These are phyloP conservation scores for Cyanidiococcus yangmingshanensis DNA, from an alignment of 23 red algal genomes.

Conservation along the genomic window DNA sequence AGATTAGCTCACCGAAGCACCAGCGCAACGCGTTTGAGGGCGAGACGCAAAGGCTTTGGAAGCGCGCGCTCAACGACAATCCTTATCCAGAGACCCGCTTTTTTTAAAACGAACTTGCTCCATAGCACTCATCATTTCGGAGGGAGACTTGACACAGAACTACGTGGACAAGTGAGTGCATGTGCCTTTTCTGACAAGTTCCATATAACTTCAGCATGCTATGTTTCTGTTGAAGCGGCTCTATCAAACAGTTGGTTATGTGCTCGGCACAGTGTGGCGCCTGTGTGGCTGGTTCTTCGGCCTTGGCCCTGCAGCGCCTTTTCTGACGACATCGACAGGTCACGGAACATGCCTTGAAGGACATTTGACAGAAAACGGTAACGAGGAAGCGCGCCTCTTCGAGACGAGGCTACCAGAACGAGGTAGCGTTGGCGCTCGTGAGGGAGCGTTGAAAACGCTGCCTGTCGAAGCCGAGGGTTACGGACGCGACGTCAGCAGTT, in stretches of 20 bases:
- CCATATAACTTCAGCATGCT: background rate
- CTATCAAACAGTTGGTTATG: background rate
- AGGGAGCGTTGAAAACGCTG: background rate
- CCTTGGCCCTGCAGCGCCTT: background rate
- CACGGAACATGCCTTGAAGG: background rate
- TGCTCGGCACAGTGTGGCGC: background rate
- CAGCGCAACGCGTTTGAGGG: too few species aligned
- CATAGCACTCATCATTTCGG: too few species aligned
- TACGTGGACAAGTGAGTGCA: too few species aligned
- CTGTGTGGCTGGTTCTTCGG: background rate
- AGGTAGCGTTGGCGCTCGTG: background rate
- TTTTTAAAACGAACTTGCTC: too few species aligned
- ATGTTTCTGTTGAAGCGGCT: background rate
- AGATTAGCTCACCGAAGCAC: too few species aligned
- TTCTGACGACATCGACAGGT: background rate
- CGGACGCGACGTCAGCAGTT: too few species aligned
- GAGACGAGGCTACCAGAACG: background rate
- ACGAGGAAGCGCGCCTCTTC: background rate
- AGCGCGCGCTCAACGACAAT: too few species aligned
- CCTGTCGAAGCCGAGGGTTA: background rate
- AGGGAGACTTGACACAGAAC: too few species aligned
- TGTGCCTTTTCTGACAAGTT: background rate
- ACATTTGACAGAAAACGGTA: background rate
- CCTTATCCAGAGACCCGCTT: too few species aligned
- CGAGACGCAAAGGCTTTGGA: too few species aligned